phyloP scores from a whole-genome alignment of 306 rosid species.

The Inga oerstediana region DNA sequence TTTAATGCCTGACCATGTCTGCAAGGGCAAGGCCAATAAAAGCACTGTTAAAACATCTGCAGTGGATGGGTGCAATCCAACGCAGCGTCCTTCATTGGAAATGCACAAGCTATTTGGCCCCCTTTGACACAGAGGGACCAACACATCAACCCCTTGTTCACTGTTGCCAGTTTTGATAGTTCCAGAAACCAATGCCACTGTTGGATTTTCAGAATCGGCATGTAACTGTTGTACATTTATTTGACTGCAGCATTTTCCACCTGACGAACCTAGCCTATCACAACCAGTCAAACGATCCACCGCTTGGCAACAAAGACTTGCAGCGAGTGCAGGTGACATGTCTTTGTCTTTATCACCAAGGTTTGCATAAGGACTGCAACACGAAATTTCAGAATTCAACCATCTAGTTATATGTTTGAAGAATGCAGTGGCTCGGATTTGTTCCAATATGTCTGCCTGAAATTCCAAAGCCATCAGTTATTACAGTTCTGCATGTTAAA shows the following conservation, averaged over 20 bases:
- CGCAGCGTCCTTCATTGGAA: conserved; percentile 64
- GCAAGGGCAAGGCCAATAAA: conserved; percentile 70
- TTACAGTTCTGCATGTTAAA: conserved; percentile 27
- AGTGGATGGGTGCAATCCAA: conserved; percentile 78
- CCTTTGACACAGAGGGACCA: conserved; percentile 61
- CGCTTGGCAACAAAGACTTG: conserved; percentile 71
- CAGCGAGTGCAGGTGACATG: conserved; percentile 53
- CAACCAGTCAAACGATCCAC: conserved; percentile 57
- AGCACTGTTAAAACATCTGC: conserved; percentile 81
- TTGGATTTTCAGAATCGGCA: conserved; percentile 49
- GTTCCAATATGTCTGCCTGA: conserved; percentile 81
- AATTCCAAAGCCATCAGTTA: conserved; percentile 40
- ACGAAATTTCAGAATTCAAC: conserved; percentile 51
- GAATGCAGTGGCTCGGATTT: conserved; percentile 64
- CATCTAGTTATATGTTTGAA: conserved; percentile 62
- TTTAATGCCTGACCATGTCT: conserved; percentile 71
- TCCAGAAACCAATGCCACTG: conserved; percentile 64
- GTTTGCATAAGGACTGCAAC: conserved; percentile 38
- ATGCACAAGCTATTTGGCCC: conserved; percentile 49
- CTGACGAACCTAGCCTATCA: conserved; percentile 26
- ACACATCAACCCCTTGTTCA: conserved; percentile 71
- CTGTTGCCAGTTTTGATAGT: conserved; percentile 54
- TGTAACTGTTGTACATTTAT: conserved; percentile 54
- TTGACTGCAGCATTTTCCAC: conserved; percentile 47
- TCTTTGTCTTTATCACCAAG: conserved; percentile 42